These are phyloP conservation scores for Puccinia horiana DNA, from an alignment of 1,284 basidiomycete species.

Conservation along the genomic window DNA sequence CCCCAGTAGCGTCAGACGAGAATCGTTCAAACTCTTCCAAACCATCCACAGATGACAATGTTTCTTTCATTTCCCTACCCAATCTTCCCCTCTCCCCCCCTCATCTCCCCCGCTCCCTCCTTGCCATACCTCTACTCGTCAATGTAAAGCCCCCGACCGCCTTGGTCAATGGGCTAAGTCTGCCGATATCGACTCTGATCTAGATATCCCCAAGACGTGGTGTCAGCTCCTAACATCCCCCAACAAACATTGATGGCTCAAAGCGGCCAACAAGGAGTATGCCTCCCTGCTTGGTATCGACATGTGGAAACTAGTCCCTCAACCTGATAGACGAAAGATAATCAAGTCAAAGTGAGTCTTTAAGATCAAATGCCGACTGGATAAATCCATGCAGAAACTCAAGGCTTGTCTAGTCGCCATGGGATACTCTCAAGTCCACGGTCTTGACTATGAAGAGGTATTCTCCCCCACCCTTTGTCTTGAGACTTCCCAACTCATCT, in stretches of 20 bases:
- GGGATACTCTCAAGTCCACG: too few relatives aligned
- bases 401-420: too few relatives aligned
- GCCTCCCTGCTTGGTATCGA: not conserved
- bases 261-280: not conserved
- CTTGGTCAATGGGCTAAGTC: not conserved
- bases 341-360: conserved; percentile 30
- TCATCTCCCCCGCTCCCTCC: not conserved
- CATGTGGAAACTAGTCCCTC: not conserved
- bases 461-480: not conserved
- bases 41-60: too few relatives aligned
- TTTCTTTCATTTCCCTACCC: too few relatives aligned
- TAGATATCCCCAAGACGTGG: conserved; percentile 8
- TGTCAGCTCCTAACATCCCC: conserved; percentile 1
- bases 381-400: too few relatives aligned
- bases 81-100: not conserved
- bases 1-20: not conserved
- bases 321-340: not conserved
- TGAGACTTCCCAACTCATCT: not conserved
- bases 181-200: conserved; percentile 52
- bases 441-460: conserved; percentile 12
- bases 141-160: not conserved
- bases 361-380: not conserved
- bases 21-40: not conserved
- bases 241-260: not conserved
- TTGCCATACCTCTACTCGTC: not conserved